These are phyloP conservation scores for Phytophthora megakarya DNA, from an alignment of 352 stramenopile species.

Conservation along the genomic window DNA sequence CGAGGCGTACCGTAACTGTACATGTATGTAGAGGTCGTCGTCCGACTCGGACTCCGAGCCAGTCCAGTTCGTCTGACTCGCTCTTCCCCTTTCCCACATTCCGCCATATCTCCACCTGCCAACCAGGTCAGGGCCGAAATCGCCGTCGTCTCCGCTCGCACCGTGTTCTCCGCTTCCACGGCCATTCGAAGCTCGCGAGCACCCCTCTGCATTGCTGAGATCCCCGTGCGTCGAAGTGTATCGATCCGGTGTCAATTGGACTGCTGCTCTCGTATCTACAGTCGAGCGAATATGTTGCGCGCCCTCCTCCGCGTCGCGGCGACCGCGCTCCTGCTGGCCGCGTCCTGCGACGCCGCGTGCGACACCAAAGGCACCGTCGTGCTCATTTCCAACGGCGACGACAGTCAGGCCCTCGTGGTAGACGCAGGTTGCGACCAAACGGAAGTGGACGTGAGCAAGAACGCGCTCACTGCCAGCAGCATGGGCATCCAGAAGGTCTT, in stretches of 20 bases:
- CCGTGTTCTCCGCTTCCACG: slow-evolving; percentile 10
- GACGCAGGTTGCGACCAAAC: slow-evolving; percentile 40
- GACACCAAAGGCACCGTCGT: slow-evolving; percentile 44
- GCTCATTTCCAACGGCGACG: slow-evolving; percentile 41
- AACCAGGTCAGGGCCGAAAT: not conserved
- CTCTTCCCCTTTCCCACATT: slow-evolving; percentile 31
- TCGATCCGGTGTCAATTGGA: not conserved
- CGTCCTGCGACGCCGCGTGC: slow-evolving; percentile 28
- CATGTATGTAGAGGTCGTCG: slow-evolving; percentile 12
- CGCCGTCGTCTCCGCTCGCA: slow-evolving; percentile 1
- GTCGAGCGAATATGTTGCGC: slow-evolving; percentile 1
- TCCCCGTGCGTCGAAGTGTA: slow-evolving; percentile 7
- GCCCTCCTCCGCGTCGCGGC: not conserved
- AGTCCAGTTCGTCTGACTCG: slow-evolving; percentile 32
- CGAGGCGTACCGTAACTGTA: no score
- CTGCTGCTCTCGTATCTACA: not conserved
- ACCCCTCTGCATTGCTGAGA: slow-evolving; percentile 15
- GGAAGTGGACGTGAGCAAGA: slow-evolving; percentile 37
- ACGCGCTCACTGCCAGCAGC: slow-evolving; percentile 42
- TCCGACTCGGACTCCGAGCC: slow-evolving; percentile 32
- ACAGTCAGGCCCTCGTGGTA: slow-evolving; percentile 42
- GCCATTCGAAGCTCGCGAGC: slow-evolving; percentile 9
- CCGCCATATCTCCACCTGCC: slow-evolving; percentile 20
- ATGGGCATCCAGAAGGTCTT: slow-evolving; percentile 55
- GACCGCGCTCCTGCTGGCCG: slow-evolving; percentile 7